Base-by-base conservation (phyloP, 805 yeast species). In the Starmerella bombicola region DNA sequence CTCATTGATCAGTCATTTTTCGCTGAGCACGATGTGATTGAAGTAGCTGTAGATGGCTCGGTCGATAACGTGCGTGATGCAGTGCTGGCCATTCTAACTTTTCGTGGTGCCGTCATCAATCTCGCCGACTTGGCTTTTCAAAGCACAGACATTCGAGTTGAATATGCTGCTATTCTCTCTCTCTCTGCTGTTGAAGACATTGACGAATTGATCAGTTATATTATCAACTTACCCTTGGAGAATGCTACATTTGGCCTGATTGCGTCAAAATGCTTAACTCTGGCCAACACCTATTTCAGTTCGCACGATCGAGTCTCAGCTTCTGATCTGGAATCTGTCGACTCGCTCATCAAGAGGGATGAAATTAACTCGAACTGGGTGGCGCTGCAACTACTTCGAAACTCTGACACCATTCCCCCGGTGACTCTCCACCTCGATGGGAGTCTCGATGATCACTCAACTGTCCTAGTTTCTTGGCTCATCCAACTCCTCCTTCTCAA, bases 91-190 rank as follows among this genome's bases (percentile, higher is more conserved):
- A 13, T 24, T 9, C 9, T 10, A 9, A 24, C 28, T 10, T 24
- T 24, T 13, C 12, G 28, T 10, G 13, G 13, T 24, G 13, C 9
- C 13, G 28, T 24, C 28, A 24, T 10, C 12, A 24, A 24, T 24
- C 28, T 24, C 13, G 12, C 28, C 13, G 28, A 9, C 12, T 13
- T 24, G 12, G 28, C 28, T 9, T 24, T 24, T 24, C 12, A 13
- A 10, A 24, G 28, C 28, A 24, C 9, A 24, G 12, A 24, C 28
- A 24, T 22, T 3, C 4, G n/a, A 2, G 43, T 40, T 5, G 40
- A 40, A 20, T 34, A 7, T 23, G 40, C 46, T 3, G 46, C 48
- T 3, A 17, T 42, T n/a, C 20, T 31, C 10, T 32, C 44, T 10
- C 13, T 30, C 2, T 24, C 13, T 9, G 13, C 12, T 9, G 28